These are phyloP conservation scores for Aspergillus panamensis DNA, from an alignment of 495 filamentous ascomycete species.

Conservation along the genomic window DNA sequence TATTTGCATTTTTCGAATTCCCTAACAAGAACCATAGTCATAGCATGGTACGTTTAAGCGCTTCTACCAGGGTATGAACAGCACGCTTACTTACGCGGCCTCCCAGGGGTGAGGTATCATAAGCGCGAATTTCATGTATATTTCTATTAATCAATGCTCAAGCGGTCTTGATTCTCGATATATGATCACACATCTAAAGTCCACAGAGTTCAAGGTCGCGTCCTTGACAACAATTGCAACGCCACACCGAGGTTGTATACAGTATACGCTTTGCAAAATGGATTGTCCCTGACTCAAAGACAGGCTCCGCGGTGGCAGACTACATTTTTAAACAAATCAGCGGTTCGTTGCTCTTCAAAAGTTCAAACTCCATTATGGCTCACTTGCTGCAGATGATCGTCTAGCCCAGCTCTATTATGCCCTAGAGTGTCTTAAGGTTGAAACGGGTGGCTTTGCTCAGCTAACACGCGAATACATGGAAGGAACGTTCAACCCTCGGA, in stretches of 20 bases:
- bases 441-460: conserved; percentile 81
- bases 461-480: conserved; percentile 79
- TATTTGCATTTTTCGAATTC: background rate
- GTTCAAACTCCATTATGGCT: background rate
- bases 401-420: conserved; percentile 69
- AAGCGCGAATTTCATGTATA: conserved; percentile 2
- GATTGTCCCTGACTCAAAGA: conserved; percentile 4
- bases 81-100: conserved; percentile 13
- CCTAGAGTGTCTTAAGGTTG: conserved; percentile 63
- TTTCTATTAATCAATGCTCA: conserved; percentile 22
- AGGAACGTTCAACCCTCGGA: conserved; percentile 75
- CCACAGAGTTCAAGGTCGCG: conserved; percentile 64
- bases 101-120: conserved; percentile 44
- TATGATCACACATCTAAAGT: conserved; percentile 80
- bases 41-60: conserved; percentile 59
- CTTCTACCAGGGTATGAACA: background rate
- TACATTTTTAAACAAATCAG: conserved; percentile 71
- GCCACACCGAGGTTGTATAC: conserved; percentile 67
- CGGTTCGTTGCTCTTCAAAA: conserved; percentile 20
- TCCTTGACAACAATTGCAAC: conserved; percentile 87
- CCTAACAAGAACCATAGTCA: conserved; percentile 46
- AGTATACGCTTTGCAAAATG: background rate
- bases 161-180: conserved; percentile 88
- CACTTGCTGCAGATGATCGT: conserved; percentile 34
- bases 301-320: conserved; percentile 79